Evolutionary conservation across 108 stramenopile species (phyloP), one percentile per base, ranked within the genome.

Genomic region (Bacterosira constricta): DNA sequence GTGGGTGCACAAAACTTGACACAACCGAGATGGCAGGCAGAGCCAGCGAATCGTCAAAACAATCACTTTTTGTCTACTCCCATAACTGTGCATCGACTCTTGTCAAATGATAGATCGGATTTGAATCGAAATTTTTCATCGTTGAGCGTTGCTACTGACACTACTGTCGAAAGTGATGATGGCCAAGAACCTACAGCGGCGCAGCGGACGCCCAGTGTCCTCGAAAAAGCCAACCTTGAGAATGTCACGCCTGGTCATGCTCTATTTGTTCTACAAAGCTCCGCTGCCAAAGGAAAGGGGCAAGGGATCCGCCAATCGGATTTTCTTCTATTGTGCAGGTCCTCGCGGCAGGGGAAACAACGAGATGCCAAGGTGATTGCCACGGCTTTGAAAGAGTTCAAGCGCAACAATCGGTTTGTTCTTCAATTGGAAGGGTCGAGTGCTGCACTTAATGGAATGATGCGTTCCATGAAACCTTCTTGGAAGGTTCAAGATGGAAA

Each of bases 211-310:
- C 79, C 60, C 31, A 69, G 66, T 30, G 68, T 87, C 71, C 87
- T 91, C 63, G 21, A 72, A 27, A 66, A 77, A 34, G 69, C 75
- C 59, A 74, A 66, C 51, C 64, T 77, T 20, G 58, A 63, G 41
- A 35, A 13, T 20, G 21, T 76, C 62, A 81, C 80, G 18, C 80
- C 80, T 25, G 80, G 80, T 32, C 75, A 81, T 36, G 75, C 75
- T 15, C 65, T 79, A n/a, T 53, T 47, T 42, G 63, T 76, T 26
- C 62, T 81, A 54, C 75, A 70, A 56, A 57, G 53, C 41, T 52
- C 71, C 31, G 80, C 63, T 15, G 56, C 69, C 49, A 30, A 70
- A 15, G 76, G 71, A 30, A 42, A 70, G 11, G 29, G 32, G 2
- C 49, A 60, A 9, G 71, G 68, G 61, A 73, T 77, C 53, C 72